phyloP scores from a whole-genome alignment of 805 yeast species.

The Spathaspora passalidarum region DNA sequence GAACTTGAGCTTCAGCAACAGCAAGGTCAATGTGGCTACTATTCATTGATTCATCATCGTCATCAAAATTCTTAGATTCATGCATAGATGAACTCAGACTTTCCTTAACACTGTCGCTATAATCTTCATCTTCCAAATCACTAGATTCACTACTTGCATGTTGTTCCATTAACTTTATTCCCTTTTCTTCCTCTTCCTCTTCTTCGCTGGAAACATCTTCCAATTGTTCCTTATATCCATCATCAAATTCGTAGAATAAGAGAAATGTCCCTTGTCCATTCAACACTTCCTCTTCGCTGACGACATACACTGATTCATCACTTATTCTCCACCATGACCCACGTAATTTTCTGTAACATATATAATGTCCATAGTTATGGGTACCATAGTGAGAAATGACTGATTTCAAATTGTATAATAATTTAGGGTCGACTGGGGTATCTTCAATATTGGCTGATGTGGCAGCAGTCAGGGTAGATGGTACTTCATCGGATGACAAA shows the following conservation, averaged over 20 bases:
- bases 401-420: conserved; percentile 72
- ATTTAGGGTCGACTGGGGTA: conserved; percentile 29
- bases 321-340: conserved; percentile 95
- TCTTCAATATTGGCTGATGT: conserved; percentile 2
- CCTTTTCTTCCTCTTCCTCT: conserved; percentile 12
- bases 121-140: conserved; percentile 3
- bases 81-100: not conserved
- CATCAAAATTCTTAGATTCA: not conserved
- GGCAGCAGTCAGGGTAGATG: conserved; percentile 9
- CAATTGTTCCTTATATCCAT: conserved; percentile 24
- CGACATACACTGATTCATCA: conserved; percentile 82
- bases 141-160: not conserved
- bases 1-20: conserved; percentile 11
- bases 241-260: conserved; percentile 74
- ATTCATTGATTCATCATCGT: conserved; percentile 6
- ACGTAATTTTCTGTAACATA: conserved; percentile 76
- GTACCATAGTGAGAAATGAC: conserved; percentile 93
- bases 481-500: conserved; percentile 1
- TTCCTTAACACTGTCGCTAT: conserved; percentile 3
- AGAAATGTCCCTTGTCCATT: conserved; percentile 85
- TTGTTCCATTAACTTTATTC: conserved; percentile 2
- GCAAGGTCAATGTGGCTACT: conserved; percentile 2
- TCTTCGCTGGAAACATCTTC: conserved; percentile 17
- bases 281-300: conserved; percentile 76
- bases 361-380: conserved; percentile 96